Base-by-base conservation (phyloP, 2,329 filamentous ascomycete species). In the Amauroascus verrucosus region DNA sequence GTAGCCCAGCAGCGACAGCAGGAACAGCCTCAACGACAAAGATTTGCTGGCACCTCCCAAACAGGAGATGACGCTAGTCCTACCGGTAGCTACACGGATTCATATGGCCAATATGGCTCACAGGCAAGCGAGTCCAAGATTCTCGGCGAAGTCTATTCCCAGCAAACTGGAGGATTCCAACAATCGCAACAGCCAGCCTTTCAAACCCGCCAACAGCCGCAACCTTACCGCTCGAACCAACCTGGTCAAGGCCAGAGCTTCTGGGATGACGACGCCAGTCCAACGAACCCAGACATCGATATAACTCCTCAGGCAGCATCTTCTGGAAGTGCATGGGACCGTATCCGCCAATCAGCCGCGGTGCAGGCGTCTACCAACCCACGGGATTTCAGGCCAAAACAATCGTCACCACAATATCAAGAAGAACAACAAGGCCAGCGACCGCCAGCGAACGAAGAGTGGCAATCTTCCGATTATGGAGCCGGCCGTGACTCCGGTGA, bases 261-360 rank as follows among this genome's bases (percentile, higher is more conserved):
- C 60, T 67, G 69, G 54, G 65, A 64, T 54, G 67, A 65, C 38
- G 66, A 71, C 54, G 67, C 68, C 3, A 70, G 43, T 65, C 69
- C 56, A 57, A 63, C 22, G 53, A 50, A 46, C 33, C 38, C 56
- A 30, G 51, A 46, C 5, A 20, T 51, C 16, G 48, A 41, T 24
- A 37, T 30, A 20, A 28, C 48, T 16, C 40, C 59, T 14, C n/a
- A 45, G 18, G 35, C 47, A 5, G 30, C 51, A 52, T 2, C 44
- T 57, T 14, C 48, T 18, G 65, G 65, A 8, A 68, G 66, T 57
- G 62, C 65, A 22, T 72, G 70, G 70, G 68, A 67, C 13, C 66
- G 68, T 9, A 63, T 72, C 35, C 60, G 70, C 30, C 49, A 47
- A 48, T 37, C 40, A 20, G 38, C 45, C 44, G 53, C 14, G 20